A percentile compares a stretch with the other conserved stretches of the same genome.
Conservation (phyloP, 2,329 filamentous ascomycete species). For the Cercospora citrullina region DNA sequence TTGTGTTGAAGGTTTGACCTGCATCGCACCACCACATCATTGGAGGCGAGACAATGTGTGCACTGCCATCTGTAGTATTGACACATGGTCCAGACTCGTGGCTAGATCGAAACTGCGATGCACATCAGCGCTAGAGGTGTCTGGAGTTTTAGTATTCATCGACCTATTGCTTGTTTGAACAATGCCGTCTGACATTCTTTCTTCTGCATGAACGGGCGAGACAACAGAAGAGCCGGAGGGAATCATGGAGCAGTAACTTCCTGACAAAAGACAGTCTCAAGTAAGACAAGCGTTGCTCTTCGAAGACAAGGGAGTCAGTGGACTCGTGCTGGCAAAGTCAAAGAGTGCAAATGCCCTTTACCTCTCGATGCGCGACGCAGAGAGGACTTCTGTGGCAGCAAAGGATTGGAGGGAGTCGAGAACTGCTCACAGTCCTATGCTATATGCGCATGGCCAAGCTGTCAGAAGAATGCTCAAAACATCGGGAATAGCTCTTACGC, state of each 20-base stretch:
- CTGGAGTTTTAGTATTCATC: constrained; percentile 6
- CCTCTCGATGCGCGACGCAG: background rate
- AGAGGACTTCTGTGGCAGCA: background rate
- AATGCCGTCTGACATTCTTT: constrained; percentile 2
- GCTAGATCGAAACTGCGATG: background rate
- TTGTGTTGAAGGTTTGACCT: constrained; percentile 9
- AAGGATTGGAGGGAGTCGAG: background rate
- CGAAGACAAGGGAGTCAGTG: background rate
- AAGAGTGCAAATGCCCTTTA: background rate
- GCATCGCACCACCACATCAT: constrained; percentile 22
- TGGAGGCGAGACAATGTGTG: constrained; percentile 8
- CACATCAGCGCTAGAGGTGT: background rate
- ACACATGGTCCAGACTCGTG: constrained; percentile 12
- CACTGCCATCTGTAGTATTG: constrained; percentile 21
- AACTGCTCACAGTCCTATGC: background rate
- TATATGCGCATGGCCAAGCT: background rate
- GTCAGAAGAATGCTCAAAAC: background rate
- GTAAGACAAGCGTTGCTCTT: background rate
- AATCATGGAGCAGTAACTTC: background rate
- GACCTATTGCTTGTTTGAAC: constrained; percentile 4
- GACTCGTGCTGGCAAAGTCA: background rate
- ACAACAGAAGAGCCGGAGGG: background rate
- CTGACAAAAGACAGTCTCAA: background rate
- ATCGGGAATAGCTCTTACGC: background rate
- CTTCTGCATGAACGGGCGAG: background rate